Evolutionary conservation across 192 early-diverging fungal species (phyloP).

Genomic region (Coemansia sp.): DNA sequence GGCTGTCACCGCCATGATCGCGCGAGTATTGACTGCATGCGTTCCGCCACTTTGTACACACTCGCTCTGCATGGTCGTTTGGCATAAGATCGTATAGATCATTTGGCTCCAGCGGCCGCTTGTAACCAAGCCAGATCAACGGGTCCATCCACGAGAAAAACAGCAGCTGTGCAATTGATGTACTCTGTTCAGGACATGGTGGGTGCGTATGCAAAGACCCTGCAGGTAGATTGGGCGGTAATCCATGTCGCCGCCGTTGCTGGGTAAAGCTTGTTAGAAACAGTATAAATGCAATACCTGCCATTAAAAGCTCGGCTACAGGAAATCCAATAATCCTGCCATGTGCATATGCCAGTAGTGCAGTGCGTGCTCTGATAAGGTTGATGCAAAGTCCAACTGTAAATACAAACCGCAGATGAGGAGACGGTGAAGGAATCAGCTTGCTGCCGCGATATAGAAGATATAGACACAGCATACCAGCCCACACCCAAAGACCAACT

Average conservation of each 20-base stretch:
- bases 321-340: constrained; percentile 9
- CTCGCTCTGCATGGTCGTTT: constrained; percentile 29
- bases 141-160: constrained; percentile 66
- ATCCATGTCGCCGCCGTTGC: constrained; percentile 44
- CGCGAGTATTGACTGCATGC: constrained; percentile 25
- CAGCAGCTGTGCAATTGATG: constrained; percentile 60
- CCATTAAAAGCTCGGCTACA: constrained; percentile 20
- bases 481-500: constrained; percentile 38
- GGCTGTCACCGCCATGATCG: constrained; percentile 32
- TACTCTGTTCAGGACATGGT: constrained; percentile 57
- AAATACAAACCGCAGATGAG: constrained; percentile 45
- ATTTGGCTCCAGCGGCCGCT: constrained; percentile 61
- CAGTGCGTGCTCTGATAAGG: constrained; percentile 33
- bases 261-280: constrained; percentile 46
- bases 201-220: constrained; percentile 16
- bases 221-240: constrained; percentile 23
- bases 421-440: constrained; percentile 40
- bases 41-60: constrained; percentile 38
- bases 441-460: constrained; percentile 22
- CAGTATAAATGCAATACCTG: constrained; percentile 13
- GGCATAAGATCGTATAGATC: constrained; percentile 61
- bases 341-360: constrained; percentile 35
- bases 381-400: constrained; percentile 26
- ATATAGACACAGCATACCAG: constrained; percentile 30
- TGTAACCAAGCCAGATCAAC: constrained; percentile 65